These are phyloP conservation scores for Ceratocystis lukuohia DNA, from an alignment of 2,329 filamentous ascomycete species.

Conservation along the genomic window DNA sequence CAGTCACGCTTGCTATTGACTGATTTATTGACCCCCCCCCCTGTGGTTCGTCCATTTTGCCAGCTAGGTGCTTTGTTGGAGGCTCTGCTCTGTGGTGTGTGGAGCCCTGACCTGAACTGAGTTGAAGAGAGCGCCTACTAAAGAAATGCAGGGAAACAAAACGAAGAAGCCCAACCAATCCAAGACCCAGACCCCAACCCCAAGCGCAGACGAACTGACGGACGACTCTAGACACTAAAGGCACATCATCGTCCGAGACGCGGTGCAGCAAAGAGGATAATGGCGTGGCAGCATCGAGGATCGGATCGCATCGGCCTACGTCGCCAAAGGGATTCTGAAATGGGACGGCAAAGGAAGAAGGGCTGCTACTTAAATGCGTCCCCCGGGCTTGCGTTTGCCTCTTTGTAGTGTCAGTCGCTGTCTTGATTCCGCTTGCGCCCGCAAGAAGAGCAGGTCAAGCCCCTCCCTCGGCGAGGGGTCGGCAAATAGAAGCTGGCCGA, in stretches of 20 bases:
- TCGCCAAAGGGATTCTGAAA: too few relatives aligned
- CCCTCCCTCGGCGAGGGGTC: too few relatives aligned
- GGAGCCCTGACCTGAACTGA: neutral
- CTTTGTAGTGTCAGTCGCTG: neutral
- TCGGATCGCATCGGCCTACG: too few relatives aligned
- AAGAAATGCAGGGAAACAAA: constrained; percentile 1
- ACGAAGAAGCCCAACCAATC: neutral
- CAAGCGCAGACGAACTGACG: too few relatives aligned
- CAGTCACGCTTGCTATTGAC: neutral
- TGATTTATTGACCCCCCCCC: neutral
- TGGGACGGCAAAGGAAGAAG: too few relatives aligned
- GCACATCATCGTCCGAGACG: too few relatives aligned
- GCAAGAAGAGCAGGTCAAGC: neutral
- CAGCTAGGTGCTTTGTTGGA: neutral
- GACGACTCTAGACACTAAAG: too few relatives aligned
- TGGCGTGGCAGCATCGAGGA: too few relatives aligned
- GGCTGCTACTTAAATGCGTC: neutral
- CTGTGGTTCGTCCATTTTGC: neutral
- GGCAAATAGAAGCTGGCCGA: too few relatives aligned
- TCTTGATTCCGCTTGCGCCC: neutral
- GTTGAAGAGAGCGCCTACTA: neutral
- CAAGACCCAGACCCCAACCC: neutral
- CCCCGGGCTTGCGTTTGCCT: too few relatives aligned
- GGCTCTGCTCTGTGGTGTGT: neutral
- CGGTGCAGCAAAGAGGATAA: too few relatives aligned